These are phyloP conservation scores for Helichrysum umbraculigerum DNA, from an alignment of 129 eudicot genomes.

Conservation along the genomic window DNA sequence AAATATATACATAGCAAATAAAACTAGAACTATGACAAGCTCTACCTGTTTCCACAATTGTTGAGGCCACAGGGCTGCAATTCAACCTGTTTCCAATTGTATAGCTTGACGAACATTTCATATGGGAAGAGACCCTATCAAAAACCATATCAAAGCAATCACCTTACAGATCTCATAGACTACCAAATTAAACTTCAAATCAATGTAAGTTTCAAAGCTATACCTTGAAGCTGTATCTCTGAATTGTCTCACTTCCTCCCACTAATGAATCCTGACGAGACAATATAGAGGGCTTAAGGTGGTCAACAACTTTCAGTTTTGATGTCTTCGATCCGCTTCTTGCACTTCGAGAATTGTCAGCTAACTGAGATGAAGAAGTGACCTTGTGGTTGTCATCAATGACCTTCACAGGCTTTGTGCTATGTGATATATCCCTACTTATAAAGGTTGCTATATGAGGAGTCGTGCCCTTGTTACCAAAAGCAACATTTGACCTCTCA, in stretches of 20 bases:
- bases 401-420: slow-evolving; percentile 32
- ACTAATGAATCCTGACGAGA: slow-evolving; percentile 37
- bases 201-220: slow-evolving; percentile 17
- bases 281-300: slow-evolving; percentile 45
- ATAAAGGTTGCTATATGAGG: slow-evolving; percentile 27
- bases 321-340: slow-evolving; percentile 47
- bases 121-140: slow-evolving; percentile 70
- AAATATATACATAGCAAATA: neutral
- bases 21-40: slow-evolving; percentile 3
- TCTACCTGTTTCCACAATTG: slow-evolving; percentile 97
- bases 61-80: slow-evolving; percentile 72
- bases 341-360: slow-evolving; percentile 31
- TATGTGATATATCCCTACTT: slow-evolving; percentile 29
- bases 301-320: slow-evolving; percentile 58
- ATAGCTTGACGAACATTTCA: slow-evolving; percentile 74
- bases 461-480: slow-evolving; percentile 20
- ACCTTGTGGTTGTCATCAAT: slow-evolving; percentile 26
- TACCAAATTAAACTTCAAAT: neutral
- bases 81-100: slow-evolving; percentile 57
- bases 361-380: slow-evolving; percentile 30
- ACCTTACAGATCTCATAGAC: slow-evolving; percentile 5
- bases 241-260: slow-evolving; percentile 35
- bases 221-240: slow-evolving; percentile 50
- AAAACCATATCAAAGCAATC: slow-evolving; percentile 14
- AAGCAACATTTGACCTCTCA: slow-evolving; percentile 19